Evolutionary conservation across 352 stramenopile species (phyloP).

Genomic region (Pythium scleroteichum): DNA sequence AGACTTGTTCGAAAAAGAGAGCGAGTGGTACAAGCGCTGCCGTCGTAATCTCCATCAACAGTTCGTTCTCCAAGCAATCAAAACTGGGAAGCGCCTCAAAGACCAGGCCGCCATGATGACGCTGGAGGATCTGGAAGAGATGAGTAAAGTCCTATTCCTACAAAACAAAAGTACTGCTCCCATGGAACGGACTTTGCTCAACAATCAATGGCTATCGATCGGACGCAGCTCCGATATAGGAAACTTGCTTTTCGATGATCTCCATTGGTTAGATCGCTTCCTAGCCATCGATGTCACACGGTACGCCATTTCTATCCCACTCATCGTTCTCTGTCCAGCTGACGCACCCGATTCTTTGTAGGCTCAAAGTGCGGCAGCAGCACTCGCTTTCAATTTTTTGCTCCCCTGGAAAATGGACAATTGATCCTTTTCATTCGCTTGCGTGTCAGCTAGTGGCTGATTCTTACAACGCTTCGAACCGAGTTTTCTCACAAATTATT

Average conservation of each 20-base stretch:
- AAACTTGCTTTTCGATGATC: conserved; percentile 4
- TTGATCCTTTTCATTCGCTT: conserved; percentile 6
- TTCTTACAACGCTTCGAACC: conserved; percentile 1
- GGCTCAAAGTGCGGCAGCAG: conserved; percentile 6
- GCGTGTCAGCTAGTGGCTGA: background rate
- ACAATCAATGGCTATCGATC: conserved; percentile 6
- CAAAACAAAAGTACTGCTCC: conserved; percentile 1
- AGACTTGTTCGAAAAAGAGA: no score
- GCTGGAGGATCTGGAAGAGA: background rate
- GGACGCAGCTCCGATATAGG: background rate
- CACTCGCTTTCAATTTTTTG: conserved; percentile 2
- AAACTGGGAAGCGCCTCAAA: background rate
- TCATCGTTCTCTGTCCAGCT: background rate
- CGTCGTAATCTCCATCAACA: no score
- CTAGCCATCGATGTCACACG: conserved; percentile 2
- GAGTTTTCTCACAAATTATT: conserved; percentile 5
- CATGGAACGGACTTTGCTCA: conserved; percentile 4
- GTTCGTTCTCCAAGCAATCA: background rate
- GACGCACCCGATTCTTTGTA: background rate
- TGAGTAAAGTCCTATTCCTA: background rate
- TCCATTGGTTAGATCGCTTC: background rate
- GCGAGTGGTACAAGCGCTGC: no score
- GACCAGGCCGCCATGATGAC: conserved; percentile 2
- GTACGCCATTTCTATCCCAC: background rate
- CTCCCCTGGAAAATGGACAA: conserved; percentile 8